Base-by-base conservation (phyloP, 805 yeast species). In the Candida adriatica region DNA sequence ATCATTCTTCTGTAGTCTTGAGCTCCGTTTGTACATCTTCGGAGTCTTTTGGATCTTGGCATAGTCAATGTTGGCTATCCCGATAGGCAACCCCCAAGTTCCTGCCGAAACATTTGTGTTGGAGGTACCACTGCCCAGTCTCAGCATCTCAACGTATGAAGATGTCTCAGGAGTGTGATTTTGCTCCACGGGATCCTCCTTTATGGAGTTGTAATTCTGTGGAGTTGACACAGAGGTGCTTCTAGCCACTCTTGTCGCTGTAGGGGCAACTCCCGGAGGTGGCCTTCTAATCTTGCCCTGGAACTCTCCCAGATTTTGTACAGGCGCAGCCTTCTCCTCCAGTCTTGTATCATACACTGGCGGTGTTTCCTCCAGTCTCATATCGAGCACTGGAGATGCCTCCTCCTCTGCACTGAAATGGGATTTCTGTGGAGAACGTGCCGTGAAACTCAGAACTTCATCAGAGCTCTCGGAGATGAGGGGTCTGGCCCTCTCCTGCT, bases 31-130 rank as follows among this genome's bases (percentile, higher is more conserved):
- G 26, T 39, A 42, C 8, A 30, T 27, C 6, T 40, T 25, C 26
- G 41, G 19, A 4, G 39, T 18, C 7, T 43, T 31, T 1, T 30
- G 26, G n/a, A 34, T 33, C 19, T 38, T 34, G 10, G 48, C 33
- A n/a, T 43, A 56, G 38, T 66, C 69, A 15, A 61, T 51, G 14
- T 75, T 75, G 25, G 68, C 48, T 13, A 73, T 72, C 6, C 76
- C 78, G n/a, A 66, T 61, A 0, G 79, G 79, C 18, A 73, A 52
- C 24, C 64, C 67, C 70, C 70, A 63, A 29, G 58, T 55, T 0
- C 60, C 59, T 0, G 77, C 72, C 2, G 65, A 59, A 2, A 62
- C 53, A 31, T 70, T 68, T 34, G 69, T 62, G 42, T 56, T 66
- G 10, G 81, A 59, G 1, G 75, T 68, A 4, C 73, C 70, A 6